Base-by-base conservation (phyloP, 2,329 filamentous ascomycete genomes). In the Pseudogymnoascus sp. region DNA sequence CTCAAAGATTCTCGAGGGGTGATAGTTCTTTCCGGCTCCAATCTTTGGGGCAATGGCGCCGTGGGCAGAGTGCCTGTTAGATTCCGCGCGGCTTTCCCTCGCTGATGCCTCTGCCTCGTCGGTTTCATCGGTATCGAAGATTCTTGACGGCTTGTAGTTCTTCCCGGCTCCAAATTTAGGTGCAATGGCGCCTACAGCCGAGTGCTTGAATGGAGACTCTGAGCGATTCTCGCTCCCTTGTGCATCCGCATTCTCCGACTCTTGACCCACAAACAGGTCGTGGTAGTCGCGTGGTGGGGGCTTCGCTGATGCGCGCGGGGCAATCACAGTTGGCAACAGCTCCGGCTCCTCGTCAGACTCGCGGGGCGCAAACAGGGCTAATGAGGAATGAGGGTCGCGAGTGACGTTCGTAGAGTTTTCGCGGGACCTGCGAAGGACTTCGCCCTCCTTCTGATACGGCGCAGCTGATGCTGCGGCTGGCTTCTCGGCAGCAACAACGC, bases 321-420 rank as follows among this genome's bases (percentile, higher is more conserved):
- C 73, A 76, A 86, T 74, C 21, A 86, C 81, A 62, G 83, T 79
- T 64, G 73, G 71, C 36, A 77, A 73, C 27, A 18, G 35, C 45
- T 76, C 73, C n/a, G 74, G 72, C 60, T 73, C 74, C 40, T 80
- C 77, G 64, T 87, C 81, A 65, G 83, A 78, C 70, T 91, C 82
- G 70, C 86, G 85, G 52, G 88, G 80, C 36, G 85, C 83, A 72
- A 94, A 95, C 21, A 96, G 81, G 40, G 88, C 84, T 10, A 93
- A 79, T 52, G 87, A 87, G 13, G 89, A 85, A 72, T 91, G 84
- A 4, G 85, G 84, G 70, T 88, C 86, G 67, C 84, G 81, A 45
- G 81, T 73, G 36, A 78, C 78, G 67, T 82, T 84, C 65, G 73
- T 80, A 5, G 83, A 82, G 70, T 77, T 81, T 61, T 75, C 78